Evolutionary conservation across 2,329 filamentous ascomycete species (phyloP).

Genomic region (Elsinoe necatrix): DNA sequence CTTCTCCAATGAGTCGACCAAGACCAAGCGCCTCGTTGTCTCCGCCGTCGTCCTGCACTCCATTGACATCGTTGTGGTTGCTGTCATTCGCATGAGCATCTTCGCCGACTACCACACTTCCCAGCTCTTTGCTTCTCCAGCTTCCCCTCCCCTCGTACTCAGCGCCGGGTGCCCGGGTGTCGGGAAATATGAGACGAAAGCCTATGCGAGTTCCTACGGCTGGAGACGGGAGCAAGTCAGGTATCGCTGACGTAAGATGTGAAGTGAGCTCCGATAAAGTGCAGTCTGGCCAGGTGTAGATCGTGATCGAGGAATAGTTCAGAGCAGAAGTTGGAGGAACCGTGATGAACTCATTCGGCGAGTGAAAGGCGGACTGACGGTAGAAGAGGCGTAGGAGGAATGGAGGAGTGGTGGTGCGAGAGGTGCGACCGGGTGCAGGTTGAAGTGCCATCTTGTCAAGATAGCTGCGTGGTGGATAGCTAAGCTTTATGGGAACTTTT

Average conservation of each 20-base stretch:
- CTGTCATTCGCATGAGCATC: conserved; percentile 27
- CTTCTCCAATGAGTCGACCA: conserved; percentile 47
- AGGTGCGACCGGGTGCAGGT: conserved; percentile 40
- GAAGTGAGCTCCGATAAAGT: conserved; percentile 73
- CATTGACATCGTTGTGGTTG: conserved; percentile 29
- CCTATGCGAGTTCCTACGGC: conserved; percentile 75
- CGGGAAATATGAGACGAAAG: conserved; percentile 79
- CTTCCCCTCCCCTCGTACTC: conserved; percentile 40
- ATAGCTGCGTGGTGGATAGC: background rate
- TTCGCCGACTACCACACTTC: conserved; percentile 65
- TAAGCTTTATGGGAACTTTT: background rate
- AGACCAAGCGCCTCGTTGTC: conserved; percentile 27
- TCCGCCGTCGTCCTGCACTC: conserved; percentile 30
- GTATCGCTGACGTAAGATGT: conserved; percentile 62
- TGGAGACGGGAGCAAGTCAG: conserved; percentile 61
- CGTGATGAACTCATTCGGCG: conserved; percentile 59
- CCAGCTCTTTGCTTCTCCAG: conserved; percentile 72
- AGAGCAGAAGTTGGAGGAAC: conserved; percentile 44
- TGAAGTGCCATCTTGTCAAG: conserved; percentile 27
- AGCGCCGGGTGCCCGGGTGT: conserved; percentile 46
- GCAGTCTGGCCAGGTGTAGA: conserved; percentile 81
- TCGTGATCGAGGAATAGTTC: conserved; percentile 48
- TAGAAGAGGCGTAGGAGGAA: conserved; percentile 85
- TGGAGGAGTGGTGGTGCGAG: conserved; percentile 64
- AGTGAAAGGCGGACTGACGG: conserved; percentile 64